Percentiles rank a stretch among this genome's conserved stretches.
phyloP scores from a whole-genome alignment of 805 yeast species.

The Schwanniomyces polymorphus region DNA sequence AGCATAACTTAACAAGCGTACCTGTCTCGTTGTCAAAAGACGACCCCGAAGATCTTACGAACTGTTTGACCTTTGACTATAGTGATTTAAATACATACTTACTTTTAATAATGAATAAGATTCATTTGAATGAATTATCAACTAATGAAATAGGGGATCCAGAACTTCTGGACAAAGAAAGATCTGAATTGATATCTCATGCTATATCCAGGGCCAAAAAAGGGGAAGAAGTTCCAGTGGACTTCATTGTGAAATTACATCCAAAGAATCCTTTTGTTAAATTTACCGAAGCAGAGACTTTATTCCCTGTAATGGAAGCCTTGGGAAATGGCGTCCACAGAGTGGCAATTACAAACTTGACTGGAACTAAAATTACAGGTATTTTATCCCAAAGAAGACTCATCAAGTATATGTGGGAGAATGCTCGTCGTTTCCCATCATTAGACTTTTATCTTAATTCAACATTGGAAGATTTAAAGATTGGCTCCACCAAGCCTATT shows the following conservation, averaged over 20 bases:
- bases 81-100: conserved; percentile 87
- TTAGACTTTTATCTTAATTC: conserved; percentile 74
- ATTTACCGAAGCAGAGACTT: conserved; percentile 64
- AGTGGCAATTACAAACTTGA: conserved; percentile 66
- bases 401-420: conserved; percentile 85
- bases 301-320: conserved; percentile 76
- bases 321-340: conserved; percentile 96
- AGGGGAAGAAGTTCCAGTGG: conserved; percentile 91
- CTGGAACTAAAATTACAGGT: conserved; percentile 62
- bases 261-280: conserved; percentile 88
- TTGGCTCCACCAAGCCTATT: conserved; percentile 72
- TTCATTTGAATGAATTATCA: conserved; percentile 37
- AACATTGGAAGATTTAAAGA: conserved; percentile 67
- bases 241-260: conserved; percentile 78
- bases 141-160: conserved; percentile 26
- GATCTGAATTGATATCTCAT: conserved; percentile 40
- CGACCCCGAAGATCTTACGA: conserved; percentile 49
- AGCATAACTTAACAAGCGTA: conserved; percentile 76
- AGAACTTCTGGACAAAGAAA: conserved; percentile 23
- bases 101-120: conserved; percentile 77
- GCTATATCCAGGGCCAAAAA: conserved; percentile 65
- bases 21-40: conserved; percentile 62
- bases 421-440: conserved; percentile 81
- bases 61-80: conserved; percentile 87
- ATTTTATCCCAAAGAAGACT: conserved; percentile 88